Evolutionary conservation across 2,329 filamentous ascomycete genomes (phyloP), one percentile per base, ranked within the genome.

Genomic region (Graphilbum fragrans): DNA sequence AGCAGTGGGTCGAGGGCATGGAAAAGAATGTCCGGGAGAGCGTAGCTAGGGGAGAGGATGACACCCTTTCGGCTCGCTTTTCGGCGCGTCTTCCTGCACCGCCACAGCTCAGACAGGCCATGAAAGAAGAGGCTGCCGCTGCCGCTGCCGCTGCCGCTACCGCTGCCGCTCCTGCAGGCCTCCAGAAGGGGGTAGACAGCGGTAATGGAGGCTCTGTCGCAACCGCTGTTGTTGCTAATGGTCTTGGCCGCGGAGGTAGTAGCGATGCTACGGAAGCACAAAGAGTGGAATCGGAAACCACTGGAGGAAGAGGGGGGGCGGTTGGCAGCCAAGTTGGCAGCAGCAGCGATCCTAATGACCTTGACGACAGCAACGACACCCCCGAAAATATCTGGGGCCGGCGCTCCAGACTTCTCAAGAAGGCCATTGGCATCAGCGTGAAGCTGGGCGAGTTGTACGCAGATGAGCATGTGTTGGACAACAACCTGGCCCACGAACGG

Each of bases 381-480:
- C 50, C n/a, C 14, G 73, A 77, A 51, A 72, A 66, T 20, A 53
- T 71, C 11, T 77, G 71, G 61, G 65, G 62, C 16, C 72, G 73
- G 50, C 63, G 83, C 32, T 80, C 77, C 33, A 75, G 78, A 38
- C 64, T 93, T 5, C 63, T 94, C 42, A 77, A 74, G 47, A 88
- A 83, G 57, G 72, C 79, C 3, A 74, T 94, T 31, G 78, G 77
- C 18, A 79, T 90, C 31, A 78, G 78, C 50, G 77, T 92, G 42
- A 94, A 94, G 63, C 70, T 96, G 7, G 88, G 83, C 25, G 81
- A 88, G 52, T 64, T 95, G 9, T 94, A 94, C 59, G 71, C 80
- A 5, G 77, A 81, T 45, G 76, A 84, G 41, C 80, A 87, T 54
- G 74, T 94, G 12, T 70, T 83, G 39, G 72, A 93, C 41, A 66